Conservation (phyloP, 148 eudicot species). For the Fagopyrum homotropicum region DNA sequence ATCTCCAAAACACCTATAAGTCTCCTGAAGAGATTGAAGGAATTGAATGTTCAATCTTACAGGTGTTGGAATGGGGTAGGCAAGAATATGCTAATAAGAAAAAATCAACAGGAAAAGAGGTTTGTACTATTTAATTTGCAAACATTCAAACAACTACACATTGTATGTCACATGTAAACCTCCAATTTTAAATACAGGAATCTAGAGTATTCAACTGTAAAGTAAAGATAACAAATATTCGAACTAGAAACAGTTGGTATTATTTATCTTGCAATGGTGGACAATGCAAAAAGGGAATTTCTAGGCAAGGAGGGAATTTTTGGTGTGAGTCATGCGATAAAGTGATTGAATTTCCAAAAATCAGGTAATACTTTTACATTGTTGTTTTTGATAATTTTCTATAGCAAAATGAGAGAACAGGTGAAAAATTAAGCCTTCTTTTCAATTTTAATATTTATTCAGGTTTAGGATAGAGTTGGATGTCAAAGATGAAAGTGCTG, state of each 20-base stretch:
- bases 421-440: too few relatives aligned
- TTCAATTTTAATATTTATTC: too few relatives aligned
- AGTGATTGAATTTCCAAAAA: background rate
- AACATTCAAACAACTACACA: too few relatives aligned
- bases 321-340: background rate
- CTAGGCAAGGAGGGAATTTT: background rate
- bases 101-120: too few relatives aligned
- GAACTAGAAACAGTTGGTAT: background rate
- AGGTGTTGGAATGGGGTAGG: background rate
- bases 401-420: too few relatives aligned
- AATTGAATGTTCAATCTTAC: background rate
- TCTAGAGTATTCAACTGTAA: background rate
- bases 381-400: too few relatives aligned
- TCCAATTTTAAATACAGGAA: too few relatives aligned
- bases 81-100: too few relatives aligned
- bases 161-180: too few relatives aligned
- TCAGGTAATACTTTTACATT: background rate
- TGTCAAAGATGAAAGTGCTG: background rate
- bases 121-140: too few relatives aligned
- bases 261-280: background rate
- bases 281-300: background rate
- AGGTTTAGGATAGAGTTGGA: background rate
- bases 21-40: background rate
- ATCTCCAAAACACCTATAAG: too few relatives aligned
- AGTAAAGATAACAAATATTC: background rate